Conservation (phyloP, 805 yeast species). For the Wickerhamiella musiphila region DNA sequence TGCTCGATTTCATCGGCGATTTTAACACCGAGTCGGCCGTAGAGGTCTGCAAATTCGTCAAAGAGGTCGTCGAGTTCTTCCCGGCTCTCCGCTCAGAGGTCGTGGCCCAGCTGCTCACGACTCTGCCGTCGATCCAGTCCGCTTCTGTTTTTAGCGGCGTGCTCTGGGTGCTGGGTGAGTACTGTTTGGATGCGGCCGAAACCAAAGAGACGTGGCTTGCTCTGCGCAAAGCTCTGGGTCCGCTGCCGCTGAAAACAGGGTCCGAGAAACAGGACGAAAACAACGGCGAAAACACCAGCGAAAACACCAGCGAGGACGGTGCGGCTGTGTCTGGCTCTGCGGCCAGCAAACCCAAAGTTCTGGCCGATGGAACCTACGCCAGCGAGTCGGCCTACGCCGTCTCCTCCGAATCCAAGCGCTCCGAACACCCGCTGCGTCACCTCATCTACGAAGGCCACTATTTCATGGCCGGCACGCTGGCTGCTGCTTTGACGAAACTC, state of each 20-base stretch:
- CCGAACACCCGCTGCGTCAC: slow-evolving; percentile 56
- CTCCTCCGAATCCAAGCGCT: slow-evolving; percentile 20
- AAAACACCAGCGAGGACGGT: slow-evolving; percentile 23
- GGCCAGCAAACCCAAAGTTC: slow-evolving; percentile 43
- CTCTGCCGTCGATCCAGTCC: slow-evolving; percentile 54
- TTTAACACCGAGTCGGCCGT: slow-evolving; percentile 71
- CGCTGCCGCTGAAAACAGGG: slow-evolving; percentile 53
- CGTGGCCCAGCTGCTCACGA: slow-evolving; percentile 39
- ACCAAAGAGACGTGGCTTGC: slow-evolving; percentile 77
- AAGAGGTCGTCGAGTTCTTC: slow-evolving; percentile 85
- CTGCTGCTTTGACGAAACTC: slow-evolving; percentile 77
- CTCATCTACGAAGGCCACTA: slow-evolving; percentile 75
- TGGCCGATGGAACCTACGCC: slow-evolving; percentile 99
- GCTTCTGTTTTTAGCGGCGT: slow-evolving; percentile 90
- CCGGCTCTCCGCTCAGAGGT: slow-evolving; percentile 59
- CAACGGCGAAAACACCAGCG: slow-evolving; percentile 15
- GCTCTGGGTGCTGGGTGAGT: slow-evolving; percentile 93
- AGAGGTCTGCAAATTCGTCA: slow-evolving; percentile 80
- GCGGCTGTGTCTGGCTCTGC: slow-evolving; percentile 9
- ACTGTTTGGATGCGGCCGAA: slow-evolving; percentile 49
- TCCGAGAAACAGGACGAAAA: slow-evolving; percentile 20
- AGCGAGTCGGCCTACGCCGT: slow-evolving; percentile 68
- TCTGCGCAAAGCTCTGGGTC: slow-evolving; percentile 70
- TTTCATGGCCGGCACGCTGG: slow-evolving; percentile 73
- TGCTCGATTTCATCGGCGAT: slow-evolving; percentile 69